These are phyloP conservation scores for Paraleonurus japonicus DNA, from an alignment of 257 asterid species.

Conservation along the genomic window DNA sequence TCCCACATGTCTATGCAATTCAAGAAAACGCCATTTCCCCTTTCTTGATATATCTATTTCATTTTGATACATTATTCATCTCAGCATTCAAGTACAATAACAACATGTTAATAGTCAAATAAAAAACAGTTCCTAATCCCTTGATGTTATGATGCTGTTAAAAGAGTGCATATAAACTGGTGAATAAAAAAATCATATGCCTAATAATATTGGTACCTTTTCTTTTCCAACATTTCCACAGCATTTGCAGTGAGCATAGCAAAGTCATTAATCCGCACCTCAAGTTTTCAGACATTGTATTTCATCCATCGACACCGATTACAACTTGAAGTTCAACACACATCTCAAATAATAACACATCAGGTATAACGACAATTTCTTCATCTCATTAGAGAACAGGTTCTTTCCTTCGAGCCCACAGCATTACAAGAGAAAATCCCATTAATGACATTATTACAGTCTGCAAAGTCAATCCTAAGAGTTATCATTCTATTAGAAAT, in stretches of 20 bases:
- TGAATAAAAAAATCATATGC: slow-evolving; percentile 1
- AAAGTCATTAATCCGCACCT: neutral
- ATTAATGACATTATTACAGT: slow-evolving; percentile 86
- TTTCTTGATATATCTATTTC: neutral
- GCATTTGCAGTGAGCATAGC: neutral
- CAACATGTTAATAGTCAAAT: neutral
- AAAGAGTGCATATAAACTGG: neutral
- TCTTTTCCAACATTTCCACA: neutral
- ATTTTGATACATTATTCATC: neutral
- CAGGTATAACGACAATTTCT: neutral
- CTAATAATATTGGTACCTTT: neutral
- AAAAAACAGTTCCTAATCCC: neutral
- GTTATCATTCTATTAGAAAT: neutral
- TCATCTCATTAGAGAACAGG: slow-evolving; percentile 25
- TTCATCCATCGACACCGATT: neutral
- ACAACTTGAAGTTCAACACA: neutral
- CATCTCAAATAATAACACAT: neutral
- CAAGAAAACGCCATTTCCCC: neutral
- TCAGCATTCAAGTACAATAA: neutral
- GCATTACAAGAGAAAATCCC: slow-evolving; percentile 94
- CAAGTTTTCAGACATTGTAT: neutral
- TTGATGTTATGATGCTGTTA: neutral
- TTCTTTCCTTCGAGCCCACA: slow-evolving; percentile 63
- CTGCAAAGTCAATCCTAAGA: slow-evolving; percentile 40
- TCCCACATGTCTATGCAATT: neutral